These are phyloP conservation scores for Emmonsia crescens DNA, from an alignment of 2,329 filamentous ascomycete species.

Conservation along the genomic window DNA sequence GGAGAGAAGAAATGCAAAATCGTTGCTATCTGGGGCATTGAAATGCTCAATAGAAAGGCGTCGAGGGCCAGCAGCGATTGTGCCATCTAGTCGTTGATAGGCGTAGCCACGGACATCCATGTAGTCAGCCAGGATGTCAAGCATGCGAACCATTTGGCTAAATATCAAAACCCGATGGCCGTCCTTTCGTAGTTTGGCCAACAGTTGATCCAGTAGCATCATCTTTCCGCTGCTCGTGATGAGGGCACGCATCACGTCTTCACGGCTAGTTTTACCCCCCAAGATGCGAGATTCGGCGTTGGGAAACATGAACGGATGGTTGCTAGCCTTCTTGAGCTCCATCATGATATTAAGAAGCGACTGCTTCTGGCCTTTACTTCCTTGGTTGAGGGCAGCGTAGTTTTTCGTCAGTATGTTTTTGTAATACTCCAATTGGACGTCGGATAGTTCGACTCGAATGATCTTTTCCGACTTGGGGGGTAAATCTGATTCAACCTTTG, in stretches of 20 bases:
- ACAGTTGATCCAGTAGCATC: constrained; percentile 95
- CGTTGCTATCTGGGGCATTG: constrained; percentile 89
- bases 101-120: constrained; percentile 86
- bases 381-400: constrained; percentile 86
- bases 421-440: constrained; percentile 95
- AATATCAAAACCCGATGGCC: constrained; percentile 95
- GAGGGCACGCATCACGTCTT: constrained; percentile 82
- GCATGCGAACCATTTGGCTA: constrained; percentile 99
- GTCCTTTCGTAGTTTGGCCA: constrained; percentile 85
- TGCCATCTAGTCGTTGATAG: constrained; percentile 90
- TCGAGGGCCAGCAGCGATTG: constrained; percentile 76
- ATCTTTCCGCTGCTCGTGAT: constrained; percentile 98
- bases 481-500: constrained; percentile 92
- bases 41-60: constrained; percentile 96
- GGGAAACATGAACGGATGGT: constrained; percentile 96
- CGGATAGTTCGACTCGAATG: constrained; percentile 90
- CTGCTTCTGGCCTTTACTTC: constrained; percentile 81
- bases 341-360: constrained; percentile 98
- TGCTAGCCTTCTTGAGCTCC: constrained; percentile 98
- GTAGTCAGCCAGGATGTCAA: constrained; percentile 92
- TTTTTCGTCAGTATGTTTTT: constrained; percentile 97
- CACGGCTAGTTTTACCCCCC: constrained; percentile 65
- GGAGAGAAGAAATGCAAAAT: constrained; percentile 92
- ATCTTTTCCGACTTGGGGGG: constrained; percentile 98
- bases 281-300: constrained; percentile 86